Evolutionary conservation across 495 filamentous ascomycete species (phyloP), one percentile per base, ranked within the genome.

Genomic region (Aspergillus sclerotiicarbonarius): DNA sequence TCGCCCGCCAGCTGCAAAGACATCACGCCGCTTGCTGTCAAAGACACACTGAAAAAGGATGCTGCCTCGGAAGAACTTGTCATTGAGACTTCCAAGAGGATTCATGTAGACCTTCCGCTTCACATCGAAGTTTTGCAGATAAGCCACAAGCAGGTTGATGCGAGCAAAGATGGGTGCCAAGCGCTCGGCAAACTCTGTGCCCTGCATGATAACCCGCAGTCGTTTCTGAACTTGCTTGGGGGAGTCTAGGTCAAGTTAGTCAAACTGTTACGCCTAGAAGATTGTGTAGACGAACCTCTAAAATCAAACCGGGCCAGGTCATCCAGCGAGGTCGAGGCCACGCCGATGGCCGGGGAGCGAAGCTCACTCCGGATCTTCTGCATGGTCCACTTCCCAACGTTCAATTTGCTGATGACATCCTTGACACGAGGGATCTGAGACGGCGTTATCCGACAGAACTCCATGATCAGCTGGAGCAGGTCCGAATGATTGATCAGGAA

Each of bases 401-500:
- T 94, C 29, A 98, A 79, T 66, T 89, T 92, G 73, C 90, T 96
- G 43, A 98, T 74, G 4, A 86, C 82, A 49, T 98, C 94, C 62
- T 94, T 93, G 4, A 89, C 87, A 10, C 80, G 73, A 13, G 86
- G 80, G 30, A 90, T 82, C 46, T 89, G 86, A 6, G 83, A 76
- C 32, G 78, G 60, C 25, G 85, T 86, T 20, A 98, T 88, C 46
- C 89, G 81, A 60, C 92, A 97, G 60, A 88, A 92, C 21, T 95
- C 90, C 73, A 98, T 88, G 48, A 98, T 88, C 19, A 90, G 71
- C 45, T 90, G 83, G 19, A 98, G 75, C 15, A 98, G 76, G 65
- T 90, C 85, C 0, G 90, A 90, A 69, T 98, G 94, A 53, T 96
- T 95, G 47, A 98, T 74, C 62, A 97, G 86, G 68, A 96, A 97